Evolutionary conservation across 2,329 filamentous ascomycete species (phyloP).

Genomic region (Plenodomus lindquistii): DNA sequence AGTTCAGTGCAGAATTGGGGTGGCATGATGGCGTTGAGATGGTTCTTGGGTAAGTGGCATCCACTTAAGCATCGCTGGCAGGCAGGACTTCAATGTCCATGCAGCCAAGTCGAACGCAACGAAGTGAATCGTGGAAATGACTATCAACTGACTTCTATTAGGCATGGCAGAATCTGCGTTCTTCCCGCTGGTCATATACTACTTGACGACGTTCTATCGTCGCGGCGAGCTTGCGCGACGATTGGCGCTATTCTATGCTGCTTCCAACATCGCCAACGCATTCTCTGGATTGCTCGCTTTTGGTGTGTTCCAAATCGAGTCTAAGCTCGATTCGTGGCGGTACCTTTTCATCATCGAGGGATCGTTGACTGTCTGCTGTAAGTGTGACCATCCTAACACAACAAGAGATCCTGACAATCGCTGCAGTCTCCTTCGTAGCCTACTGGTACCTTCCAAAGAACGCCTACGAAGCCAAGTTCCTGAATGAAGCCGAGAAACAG

Average conservation of each 20-base stretch:
- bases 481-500: constrained; percentile 66
- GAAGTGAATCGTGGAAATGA: constrained; percentile 9
- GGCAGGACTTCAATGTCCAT: not conserved
- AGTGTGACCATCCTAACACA: not conserved
- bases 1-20: constrained; percentile 63
- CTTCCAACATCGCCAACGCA: constrained; percentile 72
- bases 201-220: constrained; percentile 66
- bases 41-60: constrained; percentile 62
- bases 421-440: constrained; percentile 59
- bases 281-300: constrained; percentile 65
- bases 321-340: constrained; percentile 62
- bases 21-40: constrained; percentile 68
- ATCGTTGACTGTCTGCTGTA: constrained; percentile 59
- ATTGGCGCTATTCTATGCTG: constrained; percentile 75
- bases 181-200: constrained; percentile 71
- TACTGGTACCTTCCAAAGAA: constrained; percentile 71
- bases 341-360: constrained; percentile 69
- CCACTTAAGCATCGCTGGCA: too few relatives aligned
- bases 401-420: not conserved
- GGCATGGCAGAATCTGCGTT: constrained; percentile 68
- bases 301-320: constrained; percentile 61
- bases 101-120: not conserved
- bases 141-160: constrained; percentile 14
- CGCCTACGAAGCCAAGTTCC: constrained; percentile 66
- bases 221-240: constrained; percentile 71